Base-by-base conservation (phyloP, 2,329 filamentous ascomycete species). In the Botrytis squamosa region DNA sequence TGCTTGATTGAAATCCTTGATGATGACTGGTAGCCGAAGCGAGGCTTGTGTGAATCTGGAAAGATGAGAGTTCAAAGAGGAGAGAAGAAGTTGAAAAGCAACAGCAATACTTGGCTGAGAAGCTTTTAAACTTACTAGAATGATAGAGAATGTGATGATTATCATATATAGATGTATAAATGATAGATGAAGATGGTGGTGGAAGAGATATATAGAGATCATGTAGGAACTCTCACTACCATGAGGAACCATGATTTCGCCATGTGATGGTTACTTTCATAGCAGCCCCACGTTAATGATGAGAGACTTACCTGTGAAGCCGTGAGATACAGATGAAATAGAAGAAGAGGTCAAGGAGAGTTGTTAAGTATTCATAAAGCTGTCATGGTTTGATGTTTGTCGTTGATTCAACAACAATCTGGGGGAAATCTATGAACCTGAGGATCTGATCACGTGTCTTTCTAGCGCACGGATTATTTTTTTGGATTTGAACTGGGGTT, bases 311-410 rank as follows among this genome's bases (percentile, higher is more conserved):
- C 42, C 49, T 57, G 69, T 59, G 42, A 62, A 46, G 29, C 14
- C 44, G 60, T 59, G 2, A 38, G 68, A 46, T 52, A 33, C 40
- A n/a, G 18, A 44, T 57, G 49, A 60, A 44, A 42, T n/a, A 22
- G 25, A 65, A 60, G 68, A 20, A 49, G 60, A 60, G 72, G 25
- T 25, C 38, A 67, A 40, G 29, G 60, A 74, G 60, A 74, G 72
- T 71, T 74, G 72, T 74, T 74, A 65, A 38, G 64, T 71, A 74
- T 74, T 74, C 68, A 62, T 65, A 38, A 44, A 36, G 72, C 12
- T 64, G 68, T 65, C 38, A 49, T 36, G 49, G 38, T 36, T 65
- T 49, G 72, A 71, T 46, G 68, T 74, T 71, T 62, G 71, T 72
- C 71, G 71, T 72, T 69, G 71, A 69, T 69, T 12, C 29, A 29